Percentiles rank a stretch among this genome's conserved stretches.
Evolutionary conservation across 2,329 filamentous ascomycete species (phyloP).

Genomic region (Colletotrichum godetiae): DNA sequence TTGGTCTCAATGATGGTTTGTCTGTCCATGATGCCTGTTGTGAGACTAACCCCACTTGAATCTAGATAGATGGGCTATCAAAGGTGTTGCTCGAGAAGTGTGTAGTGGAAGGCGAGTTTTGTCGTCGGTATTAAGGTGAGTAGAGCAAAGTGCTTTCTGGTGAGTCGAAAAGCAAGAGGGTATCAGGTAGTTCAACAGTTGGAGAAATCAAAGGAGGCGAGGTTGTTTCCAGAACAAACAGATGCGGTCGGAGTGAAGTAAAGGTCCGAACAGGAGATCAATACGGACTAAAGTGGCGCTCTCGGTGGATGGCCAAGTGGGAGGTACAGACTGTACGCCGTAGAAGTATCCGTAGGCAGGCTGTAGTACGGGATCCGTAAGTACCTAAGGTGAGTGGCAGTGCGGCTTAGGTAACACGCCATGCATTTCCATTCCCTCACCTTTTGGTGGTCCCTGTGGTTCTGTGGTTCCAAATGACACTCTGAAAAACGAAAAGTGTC

Average conservation of each 20-base stretch:
- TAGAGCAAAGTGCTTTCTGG: not conserved
- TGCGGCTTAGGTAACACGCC: slow-evolving; percentile 29
- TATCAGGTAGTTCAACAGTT: not conserved
- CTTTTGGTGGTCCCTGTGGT: not conserved
- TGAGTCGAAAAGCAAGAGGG: not conserved
- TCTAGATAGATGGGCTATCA: not conserved
- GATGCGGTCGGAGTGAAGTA: slow-evolving; percentile 15
- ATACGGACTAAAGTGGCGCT: slow-evolving; percentile 32
- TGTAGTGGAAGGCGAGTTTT: not conserved
- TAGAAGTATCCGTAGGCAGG: too few relatives aligned
- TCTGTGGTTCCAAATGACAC: not conserved
- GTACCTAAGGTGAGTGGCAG: slow-evolving; percentile 16
- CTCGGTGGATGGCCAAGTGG: slow-evolving; percentile 19
- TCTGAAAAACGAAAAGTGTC: slow-evolving; percentile 21
- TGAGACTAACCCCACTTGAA: slow-evolving; percentile 3
- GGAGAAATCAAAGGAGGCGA: slow-evolving; percentile 10
- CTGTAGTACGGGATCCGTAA: not conserved
- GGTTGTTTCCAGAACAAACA: slow-evolving; percentile 32
- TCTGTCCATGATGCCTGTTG: slow-evolving; percentile 54
- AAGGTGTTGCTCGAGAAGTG: not conserved
- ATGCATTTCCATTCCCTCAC: not conserved
- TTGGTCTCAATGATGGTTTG: slow-evolving; percentile 77
- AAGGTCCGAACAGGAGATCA: slow-evolving; percentile 24
- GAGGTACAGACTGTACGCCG: not conserved
- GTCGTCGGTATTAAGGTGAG: not conserved